Percentiles rank a stretch among this genome's conserved stretches.
Evolutionary conservation across 2,329 filamentous ascomycete species (phyloP).

Genomic region (Domatiomyces globalis): DNA sequence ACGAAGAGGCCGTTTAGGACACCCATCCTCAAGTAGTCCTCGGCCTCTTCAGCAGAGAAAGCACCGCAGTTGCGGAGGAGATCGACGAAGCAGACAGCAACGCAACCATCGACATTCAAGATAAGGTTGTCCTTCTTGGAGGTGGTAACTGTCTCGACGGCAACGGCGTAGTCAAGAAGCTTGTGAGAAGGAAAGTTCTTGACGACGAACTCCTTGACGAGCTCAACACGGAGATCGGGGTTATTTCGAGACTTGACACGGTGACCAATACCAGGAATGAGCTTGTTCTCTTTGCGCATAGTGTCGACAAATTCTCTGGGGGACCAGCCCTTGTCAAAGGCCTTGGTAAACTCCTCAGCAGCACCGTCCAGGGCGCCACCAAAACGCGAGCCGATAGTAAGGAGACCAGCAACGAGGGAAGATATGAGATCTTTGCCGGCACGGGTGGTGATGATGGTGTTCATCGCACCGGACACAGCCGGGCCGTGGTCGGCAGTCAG

Average conservation of each 20-base stretch:
- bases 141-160: constrained; percentile 93
- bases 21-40: constrained; percentile 98
- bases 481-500: constrained; percentile 98
- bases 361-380: constrained; percentile 96
- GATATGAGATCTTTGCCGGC: constrained; percentile 97
- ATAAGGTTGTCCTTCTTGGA: constrained; percentile 99
- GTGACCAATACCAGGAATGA: constrained; percentile 98
- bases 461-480: constrained; percentile 98
- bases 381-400: constrained; percentile 96
- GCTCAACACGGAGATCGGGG: constrained; percentile 97
- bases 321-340: constrained; percentile 94
- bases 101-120: constrained; percentile 94
- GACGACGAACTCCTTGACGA: constrained; percentile 97
- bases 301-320: constrained; percentile 97
- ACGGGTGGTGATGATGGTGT: constrained; percentile 99
- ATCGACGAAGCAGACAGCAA: constrained; percentile 98
- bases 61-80: constrained; percentile 94
- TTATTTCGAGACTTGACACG: constrained; percentile 99
- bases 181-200: constrained; percentile 97
- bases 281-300: constrained; percentile 99
- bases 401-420: constrained; percentile 84
- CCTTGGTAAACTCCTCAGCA: constrained; percentile 95
- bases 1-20: constrained; percentile 99
- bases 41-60: constrained; percentile 88
- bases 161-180: constrained; percentile 95